phyloP scores from a whole-genome alignment of 805 yeast species.

The Metschnikowia aberdeeniae region DNA sequence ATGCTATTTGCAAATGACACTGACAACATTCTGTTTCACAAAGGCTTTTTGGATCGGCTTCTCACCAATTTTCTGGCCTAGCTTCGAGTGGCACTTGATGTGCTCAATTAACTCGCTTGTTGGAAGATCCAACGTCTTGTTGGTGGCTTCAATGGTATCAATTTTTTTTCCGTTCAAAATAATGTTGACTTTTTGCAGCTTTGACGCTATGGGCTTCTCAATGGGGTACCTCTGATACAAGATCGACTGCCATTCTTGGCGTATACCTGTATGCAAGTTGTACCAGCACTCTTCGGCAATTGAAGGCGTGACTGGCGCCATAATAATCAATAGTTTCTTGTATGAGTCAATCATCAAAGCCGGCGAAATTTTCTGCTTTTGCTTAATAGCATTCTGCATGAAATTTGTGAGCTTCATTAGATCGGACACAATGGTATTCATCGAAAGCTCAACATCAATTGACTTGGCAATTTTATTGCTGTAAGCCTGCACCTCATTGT shows the following conservation, averaged over 20 bases:
- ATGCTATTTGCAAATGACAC: slow-evolving; percentile 28
- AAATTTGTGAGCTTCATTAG: slow-evolving; percentile 75
- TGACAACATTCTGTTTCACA: slow-evolving; percentile 46
- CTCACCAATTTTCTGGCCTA: slow-evolving; percentile 31
- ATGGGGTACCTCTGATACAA: slow-evolving; percentile 66
- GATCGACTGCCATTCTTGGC: slow-evolving; percentile 44
- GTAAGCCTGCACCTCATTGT: slow-evolving; percentile 51
- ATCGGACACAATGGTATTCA: slow-evolving; percentile 86
- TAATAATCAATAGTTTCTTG: slow-evolving; percentile 52
- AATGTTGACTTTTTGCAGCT: slow-evolving; percentile 46
- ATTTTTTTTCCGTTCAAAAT: slow-evolving; percentile 72
- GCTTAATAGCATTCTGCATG: slow-evolving; percentile 37
- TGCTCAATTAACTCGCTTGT: slow-evolving; percentile 48
- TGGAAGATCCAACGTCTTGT: slow-evolving; percentile 38
- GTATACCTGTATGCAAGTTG: slow-evolving; percentile 13
- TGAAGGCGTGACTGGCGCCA: slow-evolving; percentile 81
- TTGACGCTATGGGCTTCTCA: slow-evolving; percentile 37
- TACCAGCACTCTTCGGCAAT: slow-evolving; percentile 83
- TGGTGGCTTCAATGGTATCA: slow-evolving; percentile 37
- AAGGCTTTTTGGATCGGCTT: slow-evolving; percentile 51
- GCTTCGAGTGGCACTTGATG: slow-evolving; percentile 12
- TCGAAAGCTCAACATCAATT: slow-evolving; percentile 51
- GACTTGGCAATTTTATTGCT: slow-evolving; percentile 54
- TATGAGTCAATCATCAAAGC: slow-evolving; percentile 46
- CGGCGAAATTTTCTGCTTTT: slow-evolving; percentile 27